Evolutionary conservation across 345 rosid species (phyloP).

Genomic region (Pistacia vera): DNA sequence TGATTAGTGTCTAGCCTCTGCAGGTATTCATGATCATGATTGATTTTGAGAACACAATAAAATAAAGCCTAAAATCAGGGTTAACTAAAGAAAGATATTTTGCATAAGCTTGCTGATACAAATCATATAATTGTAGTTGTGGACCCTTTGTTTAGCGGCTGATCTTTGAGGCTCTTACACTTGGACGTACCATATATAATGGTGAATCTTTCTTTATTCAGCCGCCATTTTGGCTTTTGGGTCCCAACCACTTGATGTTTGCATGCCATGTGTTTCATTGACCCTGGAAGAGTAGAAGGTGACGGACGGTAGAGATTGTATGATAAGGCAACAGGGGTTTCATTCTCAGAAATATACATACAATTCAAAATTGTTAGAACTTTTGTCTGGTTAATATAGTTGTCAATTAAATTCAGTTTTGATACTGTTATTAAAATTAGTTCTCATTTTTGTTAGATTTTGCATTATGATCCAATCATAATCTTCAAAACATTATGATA

Average conservation of each 20-base stretch:
- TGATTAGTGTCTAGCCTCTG: not conserved
- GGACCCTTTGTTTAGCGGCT: not conserved
- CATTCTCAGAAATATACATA: no score
- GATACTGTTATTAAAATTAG: no score
- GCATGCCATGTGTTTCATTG: slow-evolving; percentile 24
- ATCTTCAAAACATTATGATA: no score
- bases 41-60: not conserved
- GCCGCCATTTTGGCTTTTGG: slow-evolving; percentile 19
- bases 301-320: no score
- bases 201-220: not conserved
- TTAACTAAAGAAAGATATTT: not conserved
- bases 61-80: not conserved
- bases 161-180: slow-evolving; percentile 10
- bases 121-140: slow-evolving; percentile 10
- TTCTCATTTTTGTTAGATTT: no score
- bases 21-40: not conserved
- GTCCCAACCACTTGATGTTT: slow-evolving; percentile 24
- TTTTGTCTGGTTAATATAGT: no score
- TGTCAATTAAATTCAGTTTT: no score
- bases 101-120: not conserved
- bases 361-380: not conserved
- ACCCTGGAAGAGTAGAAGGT: not conserved
- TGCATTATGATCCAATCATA: no score
- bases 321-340: not conserved
- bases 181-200: not conserved